Conservation (phyloP, 228 moss, liverwort and hornwort species). For the Sphagnum magellanicum region DNA sequence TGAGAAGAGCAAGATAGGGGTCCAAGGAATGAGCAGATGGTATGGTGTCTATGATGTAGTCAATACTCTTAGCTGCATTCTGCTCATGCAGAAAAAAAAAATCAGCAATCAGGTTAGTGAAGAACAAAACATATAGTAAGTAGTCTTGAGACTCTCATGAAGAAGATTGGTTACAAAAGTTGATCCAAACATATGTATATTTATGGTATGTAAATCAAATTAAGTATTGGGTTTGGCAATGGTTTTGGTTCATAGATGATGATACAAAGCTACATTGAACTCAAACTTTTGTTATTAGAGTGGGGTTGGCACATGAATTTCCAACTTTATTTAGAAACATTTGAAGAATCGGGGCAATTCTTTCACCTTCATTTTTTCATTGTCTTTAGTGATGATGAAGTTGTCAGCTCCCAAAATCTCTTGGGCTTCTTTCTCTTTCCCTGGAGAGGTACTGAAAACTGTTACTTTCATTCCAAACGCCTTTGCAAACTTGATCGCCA, state of each 20-base stretch:
- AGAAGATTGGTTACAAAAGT: background rate
- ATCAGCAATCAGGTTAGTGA: background rate
- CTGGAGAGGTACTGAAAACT: conserved; percentile 35
- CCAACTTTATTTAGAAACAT: too few species aligned
- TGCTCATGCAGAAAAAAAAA: background rate
- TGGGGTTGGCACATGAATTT: too few species aligned
- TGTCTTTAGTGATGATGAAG: conserved; percentile 35
- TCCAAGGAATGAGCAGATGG: conserved; percentile 18
- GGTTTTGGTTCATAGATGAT: background rate
- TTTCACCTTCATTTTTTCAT: conserved; percentile 21
- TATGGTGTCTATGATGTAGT: conserved; percentile 31
- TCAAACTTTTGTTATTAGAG: too few species aligned
- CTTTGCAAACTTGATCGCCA: conserved; percentile 46
- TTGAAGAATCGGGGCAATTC: too few species aligned
- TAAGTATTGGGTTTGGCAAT: background rate
- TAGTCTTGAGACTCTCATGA: background rate
- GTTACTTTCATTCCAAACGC: conserved; percentile 42
- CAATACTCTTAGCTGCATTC: conserved; percentile 18
- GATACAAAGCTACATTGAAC: background rate
- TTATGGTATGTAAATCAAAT: background rate
- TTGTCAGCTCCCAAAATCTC: conserved; percentile 30
- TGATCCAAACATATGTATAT: background rate
- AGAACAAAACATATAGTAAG: background rate
- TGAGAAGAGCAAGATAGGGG: conserved; percentile 20
- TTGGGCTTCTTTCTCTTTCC: conserved; percentile 29